Conservation (phyloP, 768 basidiomycete species). For the Panellus pusillus region DNA sequence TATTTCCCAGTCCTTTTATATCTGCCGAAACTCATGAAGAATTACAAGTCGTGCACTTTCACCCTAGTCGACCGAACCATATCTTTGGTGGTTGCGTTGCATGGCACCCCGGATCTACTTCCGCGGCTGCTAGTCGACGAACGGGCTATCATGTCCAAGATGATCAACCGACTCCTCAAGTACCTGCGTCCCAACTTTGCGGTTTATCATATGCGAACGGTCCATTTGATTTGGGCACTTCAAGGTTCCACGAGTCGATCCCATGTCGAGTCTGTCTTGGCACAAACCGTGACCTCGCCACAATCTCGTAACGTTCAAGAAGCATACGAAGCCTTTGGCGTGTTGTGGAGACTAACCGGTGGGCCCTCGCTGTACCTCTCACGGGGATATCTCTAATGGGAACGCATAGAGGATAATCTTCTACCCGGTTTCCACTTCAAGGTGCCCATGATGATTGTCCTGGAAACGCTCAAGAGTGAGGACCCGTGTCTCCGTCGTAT, state of each 20-base stretch:
- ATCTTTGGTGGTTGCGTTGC: conserved; percentile 54
- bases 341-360: conserved; percentile 91
- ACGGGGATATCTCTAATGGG: conserved; percentile 2
- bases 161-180: conserved; percentile 67
- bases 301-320: conserved; percentile 48
- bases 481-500: conserved; percentile 73
- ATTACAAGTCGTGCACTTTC: conserved; percentile 59
- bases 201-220: conserved; percentile 79
- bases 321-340: conserved; percentile 86
- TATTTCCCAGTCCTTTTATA: conserved; percentile 24
- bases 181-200: conserved; percentile 70
- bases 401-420: conserved; percentile 66
- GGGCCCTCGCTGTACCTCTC: conserved; percentile 19
- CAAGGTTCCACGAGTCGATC: conserved; percentile 54
- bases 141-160: conserved; percentile 52
- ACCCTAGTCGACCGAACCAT: conserved; percentile 64
- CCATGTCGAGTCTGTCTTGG: conserved; percentile 78
- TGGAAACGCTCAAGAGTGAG: conserved; percentile 78
- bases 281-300: conserved; percentile 64
- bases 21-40: conserved; percentile 11
- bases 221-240: conserved; percentile 80
- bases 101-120: conserved; percentile 47
- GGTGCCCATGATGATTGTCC: conserved; percentile 82
- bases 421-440: conserved; percentile 83
- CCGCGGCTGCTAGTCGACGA: conserved; percentile 58